Percentiles rank a stretch among this genome's conserved stretches.
Evolutionary conservation across 2,329 filamentous ascomycete species (phyloP).

Genomic region (Annulohypoxylon truncatum): DNA sequence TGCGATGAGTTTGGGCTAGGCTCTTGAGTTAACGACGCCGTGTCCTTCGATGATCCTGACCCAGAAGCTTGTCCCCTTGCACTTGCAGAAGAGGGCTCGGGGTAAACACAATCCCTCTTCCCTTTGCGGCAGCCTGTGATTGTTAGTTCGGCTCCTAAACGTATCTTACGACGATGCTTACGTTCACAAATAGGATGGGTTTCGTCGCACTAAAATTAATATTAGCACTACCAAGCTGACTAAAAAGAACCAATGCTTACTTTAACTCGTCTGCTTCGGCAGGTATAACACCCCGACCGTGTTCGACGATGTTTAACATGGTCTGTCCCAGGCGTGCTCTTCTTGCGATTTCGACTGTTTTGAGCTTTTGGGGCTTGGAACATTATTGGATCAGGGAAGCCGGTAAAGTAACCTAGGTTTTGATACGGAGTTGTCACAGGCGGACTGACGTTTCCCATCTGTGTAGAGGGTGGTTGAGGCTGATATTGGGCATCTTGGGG

Average conservation of each 20-base stretch:
- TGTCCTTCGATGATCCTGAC: conserved; percentile 55
- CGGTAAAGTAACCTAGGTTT: conserved; percentile 61
- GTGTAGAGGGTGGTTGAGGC: conserved; percentile 50
- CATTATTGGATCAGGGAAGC: conserved; percentile 62
- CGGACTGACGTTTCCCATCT: conserved; percentile 46
- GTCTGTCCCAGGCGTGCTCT: conserved; percentile 66
- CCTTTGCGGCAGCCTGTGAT: conserved; percentile 86
- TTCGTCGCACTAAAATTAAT: conserved; percentile 82
- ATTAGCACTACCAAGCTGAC: conserved; percentile 44
- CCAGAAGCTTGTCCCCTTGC: conserved; percentile 53
- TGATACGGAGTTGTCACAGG: conserved; percentile 59
- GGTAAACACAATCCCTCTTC: conserved; percentile 89
- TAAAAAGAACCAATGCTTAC: conserved; percentile 53
- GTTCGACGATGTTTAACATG: conserved; percentile 94
- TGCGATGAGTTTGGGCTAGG: conserved; percentile 66
- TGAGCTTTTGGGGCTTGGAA: conserved; percentile 61
- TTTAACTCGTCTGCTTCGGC: conserved; percentile 87
- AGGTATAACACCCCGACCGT: conserved; percentile 93
- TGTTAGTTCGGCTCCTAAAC: conserved; percentile 42
- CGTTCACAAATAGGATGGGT: conserved; percentile 85
- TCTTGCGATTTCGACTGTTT: conserved; percentile 59
- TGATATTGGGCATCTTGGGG: conserved; percentile 56
- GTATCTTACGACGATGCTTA: conserved; percentile 53
- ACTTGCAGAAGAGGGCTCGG: conserved; percentile 70
- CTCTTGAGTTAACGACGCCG: conserved; percentile 52